Percentiles rank a stretch among this genome's conserved stretches.
These are phyloP conservation scores for Sphaerostilbella broomeana DNA, from an alignment of 2,329 filamentous ascomycete genomes.

Conservation along the genomic window DNA sequence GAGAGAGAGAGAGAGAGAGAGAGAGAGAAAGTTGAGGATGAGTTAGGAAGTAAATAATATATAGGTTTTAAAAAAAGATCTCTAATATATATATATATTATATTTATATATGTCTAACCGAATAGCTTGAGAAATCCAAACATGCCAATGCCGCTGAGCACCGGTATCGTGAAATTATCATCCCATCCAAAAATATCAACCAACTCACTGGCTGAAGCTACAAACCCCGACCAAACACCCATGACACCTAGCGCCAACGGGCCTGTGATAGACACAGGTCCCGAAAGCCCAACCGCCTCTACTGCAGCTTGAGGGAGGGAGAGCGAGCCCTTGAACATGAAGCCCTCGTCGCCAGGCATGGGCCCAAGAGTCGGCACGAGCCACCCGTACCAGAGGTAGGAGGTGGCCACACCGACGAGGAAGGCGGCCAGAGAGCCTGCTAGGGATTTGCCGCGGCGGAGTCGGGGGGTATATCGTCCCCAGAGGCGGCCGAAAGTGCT, in stretches of 20 bases:
- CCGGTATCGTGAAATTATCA: conserved; percentile 94
- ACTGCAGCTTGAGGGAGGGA: conserved; percentile 58
- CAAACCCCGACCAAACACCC: conserved; percentile 80
- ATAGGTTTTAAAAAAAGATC: neutral
- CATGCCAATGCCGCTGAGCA: conserved; percentile 80
- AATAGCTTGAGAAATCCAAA: conserved; percentile 90
- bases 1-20: neutral
- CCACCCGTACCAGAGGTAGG: conserved; percentile 82
- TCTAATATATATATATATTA: conserved; percentile 6
- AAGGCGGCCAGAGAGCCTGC: conserved; percentile 84
- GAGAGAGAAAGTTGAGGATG: neutral
- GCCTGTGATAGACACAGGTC: conserved; percentile 58
- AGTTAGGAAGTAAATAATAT: neutral
- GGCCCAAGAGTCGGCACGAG: conserved; percentile 63
- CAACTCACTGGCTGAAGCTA: conserved; percentile 83
- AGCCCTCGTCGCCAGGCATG: conserved; percentile 60
- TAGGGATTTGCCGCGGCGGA: conserved; percentile 83
- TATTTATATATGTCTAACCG: conserved; percentile 39
- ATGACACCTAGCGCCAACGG: conserved; percentile 68
- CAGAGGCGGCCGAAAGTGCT: conserved; percentile 89
- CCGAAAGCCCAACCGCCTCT: conserved; percentile 54
- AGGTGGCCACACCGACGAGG: conserved; percentile 72
- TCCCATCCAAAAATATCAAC: conserved; percentile 91
- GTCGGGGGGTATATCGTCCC: conserved; percentile 78
- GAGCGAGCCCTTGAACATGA: conserved; percentile 74